Percentiles rank a stretch among this genome's conserved stretches.
These are phyloP conservation scores for Crithidia bombi DNA, from an alignment of 208 protist genomes.

Conservation along the genomic window DNA sequence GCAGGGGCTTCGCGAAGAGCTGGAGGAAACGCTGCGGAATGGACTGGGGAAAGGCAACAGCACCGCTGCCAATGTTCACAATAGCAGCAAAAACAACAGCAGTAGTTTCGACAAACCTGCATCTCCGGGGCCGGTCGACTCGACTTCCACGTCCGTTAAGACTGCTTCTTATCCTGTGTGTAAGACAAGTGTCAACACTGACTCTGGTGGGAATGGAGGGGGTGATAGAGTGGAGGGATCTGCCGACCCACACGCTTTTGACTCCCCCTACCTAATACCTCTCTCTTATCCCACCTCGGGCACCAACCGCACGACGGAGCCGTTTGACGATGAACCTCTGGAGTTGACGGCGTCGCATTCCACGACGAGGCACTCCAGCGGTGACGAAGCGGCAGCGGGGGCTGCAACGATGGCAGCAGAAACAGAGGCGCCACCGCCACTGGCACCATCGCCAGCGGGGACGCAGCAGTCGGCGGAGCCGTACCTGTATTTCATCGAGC, in stretches of 20 bases:
- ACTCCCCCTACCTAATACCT: too few relatives aligned
- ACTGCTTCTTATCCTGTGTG: not conserved
- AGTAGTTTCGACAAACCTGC: not conserved
- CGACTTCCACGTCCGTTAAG: not conserved
- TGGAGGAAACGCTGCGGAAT: conserved; percentile 27
- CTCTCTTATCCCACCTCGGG: not conserved
- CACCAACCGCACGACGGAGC: conserved; percentile 13
- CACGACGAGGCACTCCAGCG: not conserved
- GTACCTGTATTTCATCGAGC: conserved; percentile 25
- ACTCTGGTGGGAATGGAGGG: not conserved
- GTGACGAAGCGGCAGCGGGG: not conserved
- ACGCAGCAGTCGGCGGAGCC: not conserved
- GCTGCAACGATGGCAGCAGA: not conserved
- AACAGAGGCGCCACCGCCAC: not conserved
- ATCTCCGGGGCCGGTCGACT: conserved; percentile 3
- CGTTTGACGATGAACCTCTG: conserved; percentile 13
- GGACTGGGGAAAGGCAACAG: conserved; percentile 1
- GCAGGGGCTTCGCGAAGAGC: conserved; percentile 15
- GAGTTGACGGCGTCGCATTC: not conserved
- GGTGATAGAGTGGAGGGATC: not conserved
- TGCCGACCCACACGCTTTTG: not conserved
- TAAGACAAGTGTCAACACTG: not conserved
- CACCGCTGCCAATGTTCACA: too few relatives aligned
- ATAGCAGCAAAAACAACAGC: too few relatives aligned
- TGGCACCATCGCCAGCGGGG: not conserved